These are phyloP conservation scores for Panicum virgatum DNA, from an alignment of 202 grass and related monocot species.

Conservation along the genomic window DNA sequence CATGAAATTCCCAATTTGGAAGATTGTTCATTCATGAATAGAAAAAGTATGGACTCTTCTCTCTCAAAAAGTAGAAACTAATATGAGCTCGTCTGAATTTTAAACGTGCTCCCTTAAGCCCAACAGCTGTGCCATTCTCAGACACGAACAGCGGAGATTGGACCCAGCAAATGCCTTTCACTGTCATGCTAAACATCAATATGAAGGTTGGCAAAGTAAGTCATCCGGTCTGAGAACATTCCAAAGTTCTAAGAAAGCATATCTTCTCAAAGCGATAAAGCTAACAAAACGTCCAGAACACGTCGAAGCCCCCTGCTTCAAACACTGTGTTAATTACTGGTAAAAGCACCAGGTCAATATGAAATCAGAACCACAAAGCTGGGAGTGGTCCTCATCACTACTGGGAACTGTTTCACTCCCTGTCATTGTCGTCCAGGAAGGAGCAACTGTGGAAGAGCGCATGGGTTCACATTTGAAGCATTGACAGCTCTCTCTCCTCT, in stretches of 20 bases:
- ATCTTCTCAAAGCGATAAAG: constrained; percentile 33
- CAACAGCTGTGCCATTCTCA: constrained; percentile 23
- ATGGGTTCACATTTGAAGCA: constrained; percentile 39
- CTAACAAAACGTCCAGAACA: constrained; percentile 20
- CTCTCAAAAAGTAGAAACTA: not conserved
- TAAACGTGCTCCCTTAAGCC: constrained; percentile 33
- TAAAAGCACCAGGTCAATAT: constrained; percentile 40
- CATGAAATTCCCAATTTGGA: no score
- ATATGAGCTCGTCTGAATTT: not conserved
- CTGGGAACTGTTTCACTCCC: not conserved
- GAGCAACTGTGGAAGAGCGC: not conserved
- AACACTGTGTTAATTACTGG: constrained; percentile 32
- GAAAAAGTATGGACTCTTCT: not conserved
- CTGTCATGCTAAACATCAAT: constrained; percentile 15
- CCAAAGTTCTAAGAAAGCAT: not conserved
- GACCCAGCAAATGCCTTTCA: constrained; percentile 31
- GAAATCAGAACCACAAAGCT: constrained; percentile 43
- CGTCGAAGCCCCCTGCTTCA: constrained; percentile 29
- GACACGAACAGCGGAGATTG: constrained; percentile 22
- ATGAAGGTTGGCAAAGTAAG: constrained; percentile 1
- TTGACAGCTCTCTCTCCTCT: constrained; percentile 4
- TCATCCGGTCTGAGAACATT: constrained; percentile 24
- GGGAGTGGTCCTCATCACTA: constrained; percentile 17
- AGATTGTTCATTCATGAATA: not conserved
- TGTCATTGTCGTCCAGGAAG: constrained; percentile 32